Base-by-base conservation (phyloP, 2,329 filamentous ascomycete species). In the Ascochyta pisi region DNA sequence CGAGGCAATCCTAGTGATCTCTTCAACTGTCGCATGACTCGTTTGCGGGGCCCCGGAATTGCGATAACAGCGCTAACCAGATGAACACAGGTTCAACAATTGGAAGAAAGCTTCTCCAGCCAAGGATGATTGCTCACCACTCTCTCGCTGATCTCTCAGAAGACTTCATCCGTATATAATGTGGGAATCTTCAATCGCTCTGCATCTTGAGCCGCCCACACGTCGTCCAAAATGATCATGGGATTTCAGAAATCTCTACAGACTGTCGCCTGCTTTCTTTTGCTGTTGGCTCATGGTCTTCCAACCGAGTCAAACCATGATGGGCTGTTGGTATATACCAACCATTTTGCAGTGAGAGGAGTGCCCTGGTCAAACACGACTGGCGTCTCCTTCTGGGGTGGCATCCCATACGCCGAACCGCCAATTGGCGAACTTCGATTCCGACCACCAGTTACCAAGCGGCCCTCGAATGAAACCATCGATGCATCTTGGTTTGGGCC, bases 401-500 rank as follows among this genome's bases (percentile, higher is more conserved):
- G 50, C 8, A 58, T 66, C 13, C 63, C 63, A 10, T 66, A 64
- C 35, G 63, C 61, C 19, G 63, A 66, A 39, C 55, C 63, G 15
- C 63, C 63, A 15, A 22, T 64, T 16, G 61, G 63, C 4, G 29
- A 43, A 8, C 43, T 50, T 19, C 54, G 63, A 22, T 66, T 64
- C 35, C 48, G 57, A 48, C 58, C 65, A 24, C 65, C 65, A 2
- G 51, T 66, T 12, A 58, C 63, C 13, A 61, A 58, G 31, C 41
- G 47, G 12, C 60, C 61, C 16, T 47, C 27, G 9, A 44, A 58
- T 37, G 35, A 61, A 19, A 61, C 53, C 2, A 41, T 67, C 26
- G 61, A 67, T 26, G 61, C 51, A 13, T 54, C 61, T 4, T 60
- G 56, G 53, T 67, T 64, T 54, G 65, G 65, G 3, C 60, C 60